Evolutionary conservation across 1,139 yeast genomes (phyloP).

Genomic region (Taphrina wiesneri): DNA sequence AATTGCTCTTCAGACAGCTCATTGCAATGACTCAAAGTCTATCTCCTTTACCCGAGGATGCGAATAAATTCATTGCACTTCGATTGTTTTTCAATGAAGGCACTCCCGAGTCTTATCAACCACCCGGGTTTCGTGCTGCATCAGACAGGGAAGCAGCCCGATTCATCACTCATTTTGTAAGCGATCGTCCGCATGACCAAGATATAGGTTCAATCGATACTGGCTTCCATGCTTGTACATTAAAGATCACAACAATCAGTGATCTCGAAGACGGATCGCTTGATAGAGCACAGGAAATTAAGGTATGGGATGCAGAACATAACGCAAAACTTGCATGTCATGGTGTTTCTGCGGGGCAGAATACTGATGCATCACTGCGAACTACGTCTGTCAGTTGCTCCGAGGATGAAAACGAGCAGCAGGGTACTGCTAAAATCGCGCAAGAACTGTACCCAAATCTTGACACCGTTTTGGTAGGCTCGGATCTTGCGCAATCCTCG

Average conservation of each 20-base stretch:
- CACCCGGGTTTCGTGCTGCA: slow-evolving; percentile 53
- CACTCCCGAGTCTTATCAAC: slow-evolving; percentile 55
- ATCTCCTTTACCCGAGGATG: slow-evolving; percentile 51
- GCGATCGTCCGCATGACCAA: slow-evolving; percentile 29
- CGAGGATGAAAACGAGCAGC: background rate
- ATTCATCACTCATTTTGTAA: slow-evolving; percentile 28
- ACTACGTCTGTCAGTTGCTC: too few species aligned
- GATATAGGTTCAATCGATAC: slow-evolving; percentile 38
- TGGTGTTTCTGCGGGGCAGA: background rate
- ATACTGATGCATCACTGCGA: background rate
- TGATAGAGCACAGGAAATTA: background rate
- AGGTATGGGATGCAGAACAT: slow-evolving; percentile 25
- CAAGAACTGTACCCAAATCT: background rate
- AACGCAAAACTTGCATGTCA: slow-evolving; percentile 1
- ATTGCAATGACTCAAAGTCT: slow-evolving; percentile 57
- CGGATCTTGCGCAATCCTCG: background rate
- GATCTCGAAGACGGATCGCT: background rate
- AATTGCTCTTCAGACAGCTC: slow-evolving; percentile 53
- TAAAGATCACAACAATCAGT: slow-evolving; percentile 8
- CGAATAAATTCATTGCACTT: slow-evolving; percentile 51
- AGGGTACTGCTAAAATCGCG: background rate
- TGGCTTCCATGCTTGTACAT: slow-evolving; percentile 38
- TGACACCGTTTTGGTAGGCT: background rate
- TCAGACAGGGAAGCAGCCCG: slow-evolving; percentile 42
- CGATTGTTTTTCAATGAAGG: slow-evolving; percentile 53